Evolutionary conservation across 177 flowering plant species (phyloP).

Genomic region (Tripterygium wilfordii): DNA sequence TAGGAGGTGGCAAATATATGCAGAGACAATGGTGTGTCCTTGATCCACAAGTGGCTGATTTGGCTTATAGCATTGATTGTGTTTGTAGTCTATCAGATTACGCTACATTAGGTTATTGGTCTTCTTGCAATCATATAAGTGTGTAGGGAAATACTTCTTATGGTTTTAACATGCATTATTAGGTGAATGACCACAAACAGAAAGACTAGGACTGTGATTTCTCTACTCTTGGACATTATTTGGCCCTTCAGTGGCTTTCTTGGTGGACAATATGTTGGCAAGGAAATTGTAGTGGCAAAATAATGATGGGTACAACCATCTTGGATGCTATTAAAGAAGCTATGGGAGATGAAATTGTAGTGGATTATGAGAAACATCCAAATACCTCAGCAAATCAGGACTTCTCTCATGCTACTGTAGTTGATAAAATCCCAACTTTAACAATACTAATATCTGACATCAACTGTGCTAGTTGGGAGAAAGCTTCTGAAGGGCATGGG

Average conservation of each 20-base stretch:
- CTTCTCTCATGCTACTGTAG: too few relatives aligned
- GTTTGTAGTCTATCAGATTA: conserved; percentile 75
- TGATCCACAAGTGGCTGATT: conserved; percentile 21
- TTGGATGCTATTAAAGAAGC: too few relatives aligned
- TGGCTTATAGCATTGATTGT: conserved; percentile 35
- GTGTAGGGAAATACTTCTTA: conserved; percentile 61
- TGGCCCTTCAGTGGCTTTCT: conserved; percentile 5
- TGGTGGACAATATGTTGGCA: too few relatives aligned
- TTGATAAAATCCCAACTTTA: too few relatives aligned
- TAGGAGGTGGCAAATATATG: conserved; percentile 41
- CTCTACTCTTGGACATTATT: conserved; percentile 23
- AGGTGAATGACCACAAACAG: conserved; percentile 45
- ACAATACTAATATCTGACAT: too few relatives aligned
- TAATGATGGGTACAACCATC: too few relatives aligned
- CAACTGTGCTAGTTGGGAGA: too few relatives aligned
- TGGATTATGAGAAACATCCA: too few relatives aligned
- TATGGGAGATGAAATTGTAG: too few relatives aligned
- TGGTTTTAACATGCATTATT: conserved; percentile 75
- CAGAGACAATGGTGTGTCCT: conserved; percentile 54
- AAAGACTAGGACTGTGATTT: conserved; percentile 48
- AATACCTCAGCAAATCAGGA: too few relatives aligned
- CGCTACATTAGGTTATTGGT: conserved; percentile 67
- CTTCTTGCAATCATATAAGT: conserved; percentile 51
- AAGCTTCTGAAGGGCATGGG: too few relatives aligned
- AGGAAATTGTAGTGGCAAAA: too few relatives aligned